phyloP scores from a whole-genome alignment of 345 rosid genomes.

The Hypericum androsaemum region DNA sequence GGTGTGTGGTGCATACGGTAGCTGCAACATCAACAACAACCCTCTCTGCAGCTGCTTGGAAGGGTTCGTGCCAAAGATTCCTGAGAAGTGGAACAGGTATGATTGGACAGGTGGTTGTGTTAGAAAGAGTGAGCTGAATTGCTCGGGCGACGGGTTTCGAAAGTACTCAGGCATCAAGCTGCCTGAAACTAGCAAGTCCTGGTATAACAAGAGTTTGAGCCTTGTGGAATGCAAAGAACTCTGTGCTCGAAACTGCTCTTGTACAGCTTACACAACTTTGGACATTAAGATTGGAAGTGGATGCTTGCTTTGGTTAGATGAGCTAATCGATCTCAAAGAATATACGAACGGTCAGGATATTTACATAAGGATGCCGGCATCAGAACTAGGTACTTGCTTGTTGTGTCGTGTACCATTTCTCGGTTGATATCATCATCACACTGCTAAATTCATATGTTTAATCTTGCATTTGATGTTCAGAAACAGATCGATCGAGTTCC shows the following conservation, averaged over 20 bases:
- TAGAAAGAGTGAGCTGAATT: not conserved
- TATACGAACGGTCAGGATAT: not conserved
- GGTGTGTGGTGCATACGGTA: not conserved
- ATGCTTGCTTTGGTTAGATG: not conserved
- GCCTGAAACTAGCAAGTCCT: conserved; percentile 1
- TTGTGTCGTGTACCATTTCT: not conserved
- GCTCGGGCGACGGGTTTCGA: not conserved
- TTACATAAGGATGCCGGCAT: not conserved
- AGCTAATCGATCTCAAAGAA: not conserved
- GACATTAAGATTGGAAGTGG: not conserved
- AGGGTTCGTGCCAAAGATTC: not conserved
- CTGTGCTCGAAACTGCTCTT: not conserved
- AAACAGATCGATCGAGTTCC: too few relatives aligned
- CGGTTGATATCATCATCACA: too few relatives aligned
- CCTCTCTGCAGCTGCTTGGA: not conserved
- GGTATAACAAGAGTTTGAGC: not conserved
- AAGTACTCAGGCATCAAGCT: not conserved
- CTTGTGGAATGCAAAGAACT: not conserved
- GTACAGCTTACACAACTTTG: not conserved
- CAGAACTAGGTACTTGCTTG: not conserved
- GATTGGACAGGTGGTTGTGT: conserved; percentile 4
- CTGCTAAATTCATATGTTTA: too few relatives aligned
- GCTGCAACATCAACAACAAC: not conserved
- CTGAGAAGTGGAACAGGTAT: not conserved
- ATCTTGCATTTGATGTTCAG: too few relatives aligned